Percentiles rank a stretch among this genome's conserved stretches.
Evolutionary conservation across 2,329 filamentous ascomycete genomes (phyloP).

Genomic region (Emmonsia crescens): DNA sequence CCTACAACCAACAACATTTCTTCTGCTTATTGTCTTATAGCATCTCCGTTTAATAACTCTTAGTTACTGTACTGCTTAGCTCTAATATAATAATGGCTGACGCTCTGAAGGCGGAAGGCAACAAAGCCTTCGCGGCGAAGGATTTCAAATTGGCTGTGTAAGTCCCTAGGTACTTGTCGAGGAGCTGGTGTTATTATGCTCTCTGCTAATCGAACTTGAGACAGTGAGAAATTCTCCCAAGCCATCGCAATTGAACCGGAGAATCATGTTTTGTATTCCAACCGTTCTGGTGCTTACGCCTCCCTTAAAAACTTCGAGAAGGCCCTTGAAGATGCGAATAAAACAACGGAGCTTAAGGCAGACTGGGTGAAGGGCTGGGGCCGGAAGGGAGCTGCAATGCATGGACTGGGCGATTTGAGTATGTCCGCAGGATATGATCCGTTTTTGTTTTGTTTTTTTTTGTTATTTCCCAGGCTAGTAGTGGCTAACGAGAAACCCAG

Average conservation of each 20-base stretch:
- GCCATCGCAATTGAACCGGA: conserved; percentile 77
- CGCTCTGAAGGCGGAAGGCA: conserved; percentile 92
- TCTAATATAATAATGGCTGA: conserved; percentile 47
- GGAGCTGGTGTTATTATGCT: neutral
- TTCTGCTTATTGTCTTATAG: neutral
- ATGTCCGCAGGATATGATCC: conserved; percentile 20
- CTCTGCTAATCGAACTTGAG: conserved; percentile 6
- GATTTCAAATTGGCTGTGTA: conserved; percentile 94
- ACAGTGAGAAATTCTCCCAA: conserved; percentile 83
- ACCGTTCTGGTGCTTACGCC: conserved; percentile 77
- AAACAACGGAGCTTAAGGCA: conserved; percentile 88
- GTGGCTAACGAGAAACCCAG: conserved; percentile 21
- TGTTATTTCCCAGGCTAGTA: neutral
- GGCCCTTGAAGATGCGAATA: conserved; percentile 80
- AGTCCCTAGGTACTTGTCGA: conserved; percentile 30
- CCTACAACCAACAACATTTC: neutral
- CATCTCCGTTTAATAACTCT: neutral
- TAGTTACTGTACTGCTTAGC: neutral
- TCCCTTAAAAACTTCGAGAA: conserved; percentile 81
- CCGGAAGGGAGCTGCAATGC: conserved; percentile 81
- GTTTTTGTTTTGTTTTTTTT: conserved; percentile 11
- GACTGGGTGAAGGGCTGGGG: conserved; percentile 98
- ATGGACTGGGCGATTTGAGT: conserved; percentile 73
- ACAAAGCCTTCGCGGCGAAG: conserved; percentile 96
- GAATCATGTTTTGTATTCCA: conserved; percentile 97